Evolutionary conservation across 2,329 filamentous ascomycete species (phyloP).

Genomic region (Akanthomyces lecanii): DNA sequence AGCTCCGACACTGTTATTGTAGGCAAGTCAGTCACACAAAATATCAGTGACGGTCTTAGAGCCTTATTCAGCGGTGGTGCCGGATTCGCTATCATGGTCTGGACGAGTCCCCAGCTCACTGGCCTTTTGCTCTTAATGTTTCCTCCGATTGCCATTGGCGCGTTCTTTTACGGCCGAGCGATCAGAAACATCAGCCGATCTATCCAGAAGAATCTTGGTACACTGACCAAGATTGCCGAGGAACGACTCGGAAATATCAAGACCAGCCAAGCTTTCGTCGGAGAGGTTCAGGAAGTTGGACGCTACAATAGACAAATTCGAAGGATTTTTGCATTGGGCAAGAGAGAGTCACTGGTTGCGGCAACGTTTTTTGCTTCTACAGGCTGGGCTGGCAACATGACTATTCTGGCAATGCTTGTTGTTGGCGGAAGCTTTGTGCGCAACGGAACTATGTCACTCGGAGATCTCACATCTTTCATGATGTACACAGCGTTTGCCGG

Average conservation of each 20-base stretch:
- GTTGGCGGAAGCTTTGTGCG: conserved; percentile 89
- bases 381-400: conserved; percentile 93
- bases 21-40: conserved; percentile 97
- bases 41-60: conserved; percentile 91
- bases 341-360: conserved; percentile 79
- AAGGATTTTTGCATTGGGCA: conserved; percentile 86
- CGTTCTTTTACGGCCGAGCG: conserved; percentile 85
- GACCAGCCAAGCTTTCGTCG: conserved; percentile 93
- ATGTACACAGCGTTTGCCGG: conserved; percentile 92
- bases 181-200: conserved; percentile 86
- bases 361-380: conserved; percentile 86
- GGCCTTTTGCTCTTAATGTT: conserved; percentile 82
- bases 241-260: conserved; percentile 96
- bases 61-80: conserved; percentile 85
- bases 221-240: conserved; percentile 93
- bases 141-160: conserved; percentile 83
- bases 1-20: conserved; percentile 97
- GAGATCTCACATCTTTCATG: conserved; percentile 91
- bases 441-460: conserved; percentile 78
- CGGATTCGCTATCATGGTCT: conserved; percentile 92
- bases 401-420: conserved; percentile 83
- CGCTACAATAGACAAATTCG: conserved; percentile 91
- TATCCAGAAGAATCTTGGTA: conserved; percentile 90
- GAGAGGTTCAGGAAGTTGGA: conserved; percentile 82
- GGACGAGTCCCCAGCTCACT: conserved; percentile 86